Evolutionary conservation across 345 rosid genomes (phyloP), one percentile per base, ranked within the genome.

Genomic region (Moringa oleifera): DNA sequence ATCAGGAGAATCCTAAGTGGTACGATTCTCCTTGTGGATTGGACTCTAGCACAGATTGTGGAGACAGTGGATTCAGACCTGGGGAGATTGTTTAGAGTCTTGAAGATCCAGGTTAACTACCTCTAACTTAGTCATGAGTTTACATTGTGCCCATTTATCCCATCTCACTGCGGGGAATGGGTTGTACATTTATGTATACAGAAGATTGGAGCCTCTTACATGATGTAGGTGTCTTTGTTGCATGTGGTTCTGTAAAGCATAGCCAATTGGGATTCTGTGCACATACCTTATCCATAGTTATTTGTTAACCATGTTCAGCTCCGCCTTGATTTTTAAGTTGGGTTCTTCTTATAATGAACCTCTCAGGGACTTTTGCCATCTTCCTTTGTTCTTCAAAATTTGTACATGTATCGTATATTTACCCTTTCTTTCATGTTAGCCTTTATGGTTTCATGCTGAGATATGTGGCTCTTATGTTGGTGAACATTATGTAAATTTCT

Each of bases 11-110:
- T 76, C 65, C 90, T 22, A 94, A 94, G 61, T 94, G 97, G 97
- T 90, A 83, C 65, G 99, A 94, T 73, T 88, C 95, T 77, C 99
- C 99, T 71, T 88, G 97, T 68, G 96, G 83, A 52, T 76, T 93
- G 77, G 98, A 90, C 79, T 71, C 91, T 47, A 71, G 83, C 75
- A 78, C 89, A 18, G 97, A 93, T 66, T 86, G 91, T 58, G 96
- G 84, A 71, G 96, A 90, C 69, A 78, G 73, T 80, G 96, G 82
- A 73, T 90, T 86, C 82, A 76, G 88, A 76, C 91, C 85, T 36
- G 91, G 85, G 59, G 92, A 85, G 82, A 87, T 85, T 79, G 80
- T 81, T 65, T 90, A 85, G 73, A 66, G 59, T 59, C 63, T 55
- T 62, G 71, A 59, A 62, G 64, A 73, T 64, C 70, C 41, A 10